A percentile compares a stretch with the other conserved stretches of the same genome.
Conservation (phyloP, 768 basidiomycete species). For the Punctularia strigosozonata region DNA sequence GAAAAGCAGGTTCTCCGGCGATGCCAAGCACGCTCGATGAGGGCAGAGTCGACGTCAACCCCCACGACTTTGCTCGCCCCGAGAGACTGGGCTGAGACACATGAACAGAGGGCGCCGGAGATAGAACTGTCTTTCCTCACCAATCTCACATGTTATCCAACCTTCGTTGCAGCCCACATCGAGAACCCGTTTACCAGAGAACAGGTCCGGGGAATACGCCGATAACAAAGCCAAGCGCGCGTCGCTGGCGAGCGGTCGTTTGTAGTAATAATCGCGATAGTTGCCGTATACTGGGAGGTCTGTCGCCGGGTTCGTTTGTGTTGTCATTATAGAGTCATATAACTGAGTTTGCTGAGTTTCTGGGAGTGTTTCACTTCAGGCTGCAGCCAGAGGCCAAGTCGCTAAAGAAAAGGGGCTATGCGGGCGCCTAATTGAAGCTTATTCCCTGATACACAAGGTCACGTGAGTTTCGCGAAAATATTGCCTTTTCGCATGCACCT, state of each 20-base stretch:
- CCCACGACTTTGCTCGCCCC: conserved; percentile 61
- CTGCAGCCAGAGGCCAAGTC: too few species aligned
- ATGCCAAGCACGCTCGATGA: conserved; percentile 70
- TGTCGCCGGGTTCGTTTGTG: too few species aligned
- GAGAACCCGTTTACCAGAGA: conserved; percentile 48
- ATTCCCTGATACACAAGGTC: too few species aligned
- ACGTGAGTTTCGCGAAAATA: too few species aligned
- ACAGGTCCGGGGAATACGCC: conserved; percentile 30
- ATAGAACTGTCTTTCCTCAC: conserved; percentile 21
- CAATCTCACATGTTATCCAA: conserved; percentile 78
- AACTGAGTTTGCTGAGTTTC: too few species aligned
- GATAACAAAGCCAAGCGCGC: conserved; percentile 57
- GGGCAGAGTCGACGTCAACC: conserved; percentile 73
- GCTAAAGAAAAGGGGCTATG: too few species aligned
- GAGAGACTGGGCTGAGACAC: conserved; percentile 43
- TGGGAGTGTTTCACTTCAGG: too few species aligned
- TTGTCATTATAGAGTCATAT: too few species aligned
- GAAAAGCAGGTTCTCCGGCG: conserved; percentile 57
- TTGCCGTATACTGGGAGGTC: conserved; percentile 51
- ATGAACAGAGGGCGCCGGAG: conserved; percentile 1
- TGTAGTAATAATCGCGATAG: conserved; percentile 74
- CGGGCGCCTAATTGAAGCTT: too few species aligned
- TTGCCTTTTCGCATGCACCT: too few species aligned
- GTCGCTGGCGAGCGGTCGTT: conserved; percentile 50
- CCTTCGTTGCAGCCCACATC: conserved; percentile 88